A percentile compares a stretch with the other conserved stretches of the same genome.
Conservation (phyloP, 768 basidiomycete genomes). For the Auricularia cornea region DNA sequence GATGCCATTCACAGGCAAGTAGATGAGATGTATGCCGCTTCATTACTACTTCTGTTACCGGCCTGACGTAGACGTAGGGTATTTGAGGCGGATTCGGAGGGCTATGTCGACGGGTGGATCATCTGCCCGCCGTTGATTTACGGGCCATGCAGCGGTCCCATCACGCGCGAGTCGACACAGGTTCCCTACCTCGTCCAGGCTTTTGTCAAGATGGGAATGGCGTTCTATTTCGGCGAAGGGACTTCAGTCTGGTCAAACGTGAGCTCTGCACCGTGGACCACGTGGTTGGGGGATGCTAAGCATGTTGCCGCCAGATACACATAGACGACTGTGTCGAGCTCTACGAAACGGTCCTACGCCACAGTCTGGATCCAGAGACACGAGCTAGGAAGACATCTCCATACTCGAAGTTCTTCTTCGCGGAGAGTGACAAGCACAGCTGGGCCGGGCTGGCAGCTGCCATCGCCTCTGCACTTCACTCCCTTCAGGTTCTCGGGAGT, state of each 20-base stretch:
- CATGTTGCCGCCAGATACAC: neutral
- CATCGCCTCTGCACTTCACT: neutral
- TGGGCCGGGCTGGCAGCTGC: neutral
- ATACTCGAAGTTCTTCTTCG: neutral
- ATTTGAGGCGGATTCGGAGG: neutral
- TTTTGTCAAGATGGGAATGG: neutral
- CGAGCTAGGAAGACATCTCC: neutral
- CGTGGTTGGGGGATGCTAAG: neutral
- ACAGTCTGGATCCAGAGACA: neutral
- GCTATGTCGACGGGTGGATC: neutral
- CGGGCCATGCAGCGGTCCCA: neutral
- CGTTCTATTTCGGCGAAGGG: neutral
- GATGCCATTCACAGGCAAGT: neutral
- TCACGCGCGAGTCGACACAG: neutral
- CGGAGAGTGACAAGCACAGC: neutral
- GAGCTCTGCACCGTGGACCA: neutral
- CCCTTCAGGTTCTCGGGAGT: no score
- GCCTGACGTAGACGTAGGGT: neutral
- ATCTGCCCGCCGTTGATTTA: neutral
- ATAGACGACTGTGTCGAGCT: neutral
- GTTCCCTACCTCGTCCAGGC: neutral
- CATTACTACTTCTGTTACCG: neutral
- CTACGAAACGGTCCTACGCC: neutral
- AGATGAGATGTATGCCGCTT: neutral
- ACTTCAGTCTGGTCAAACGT: neutral